Evolutionary conservation across 1,284 basidiomycete genomes (phyloP).

Genomic region (Ceratobasidium sp.): DNA sequence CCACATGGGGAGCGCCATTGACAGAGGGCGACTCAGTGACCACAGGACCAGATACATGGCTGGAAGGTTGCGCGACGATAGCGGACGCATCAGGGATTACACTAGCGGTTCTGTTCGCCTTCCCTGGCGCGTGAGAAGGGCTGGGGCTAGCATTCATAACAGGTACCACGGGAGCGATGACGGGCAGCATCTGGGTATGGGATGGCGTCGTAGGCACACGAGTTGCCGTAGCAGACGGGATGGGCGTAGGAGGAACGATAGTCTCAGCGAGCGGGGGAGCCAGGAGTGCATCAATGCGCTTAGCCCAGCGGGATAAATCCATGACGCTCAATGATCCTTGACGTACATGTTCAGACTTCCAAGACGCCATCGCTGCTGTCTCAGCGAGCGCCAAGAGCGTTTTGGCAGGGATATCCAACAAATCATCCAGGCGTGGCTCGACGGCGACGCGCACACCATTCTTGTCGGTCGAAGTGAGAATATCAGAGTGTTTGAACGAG

Average conservation of each 20-base stretch:
- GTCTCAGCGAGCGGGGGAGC: conserved; percentile 30
- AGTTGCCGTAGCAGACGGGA: not conserved
- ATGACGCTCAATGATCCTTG: conserved; percentile 38
- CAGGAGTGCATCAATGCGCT: conserved; percentile 33
- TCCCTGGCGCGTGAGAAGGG: not conserved
- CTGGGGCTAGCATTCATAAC: not conserved
- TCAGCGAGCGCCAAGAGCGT: conserved; percentile 37
- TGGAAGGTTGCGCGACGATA: too few species aligned
- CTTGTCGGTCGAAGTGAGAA: not conserved
- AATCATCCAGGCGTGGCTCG: conserved; percentile 33
- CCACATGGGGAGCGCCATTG: too few species aligned
- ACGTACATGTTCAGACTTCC: conserved; percentile 39
- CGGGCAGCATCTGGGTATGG: conserved; percentile 23
- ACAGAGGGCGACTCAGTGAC: not conserved
- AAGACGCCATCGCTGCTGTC: conserved; percentile 37
- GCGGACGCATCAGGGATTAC: not conserved
- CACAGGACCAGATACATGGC: not conserved
- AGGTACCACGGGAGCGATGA: conserved; percentile 6
- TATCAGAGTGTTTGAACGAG: conserved; percentile 21
- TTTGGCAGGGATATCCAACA: conserved; percentile 34
- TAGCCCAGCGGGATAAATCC: conserved; percentile 41
- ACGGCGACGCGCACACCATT: conserved; percentile 23
- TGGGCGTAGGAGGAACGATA: not conserved
- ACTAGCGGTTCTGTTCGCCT: not conserved
- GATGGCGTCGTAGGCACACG: not conserved